Evolutionary conservation across 2,329 filamentous ascomycete species (phyloP).

Genomic region (Mollisiaceae sp.): DNA sequence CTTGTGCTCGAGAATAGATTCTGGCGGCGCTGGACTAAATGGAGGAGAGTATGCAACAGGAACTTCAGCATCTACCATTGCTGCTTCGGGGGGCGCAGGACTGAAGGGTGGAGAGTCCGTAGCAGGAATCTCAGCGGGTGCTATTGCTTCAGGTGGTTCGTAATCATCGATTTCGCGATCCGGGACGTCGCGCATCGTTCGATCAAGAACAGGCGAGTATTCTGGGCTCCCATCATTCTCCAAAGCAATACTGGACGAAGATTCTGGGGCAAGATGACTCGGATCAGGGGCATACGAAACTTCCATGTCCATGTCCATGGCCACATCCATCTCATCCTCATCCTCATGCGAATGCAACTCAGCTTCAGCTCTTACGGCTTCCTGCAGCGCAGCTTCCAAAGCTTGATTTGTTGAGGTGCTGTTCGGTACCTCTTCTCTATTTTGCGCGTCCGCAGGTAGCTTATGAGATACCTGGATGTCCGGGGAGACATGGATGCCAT

Average conservation of each 20-base stretch:
- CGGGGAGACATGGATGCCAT: not conserved
- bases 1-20: not conserved
- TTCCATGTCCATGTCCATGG: conserved; percentile 27
- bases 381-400: conserved; percentile 39
- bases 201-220: conserved; percentile 36
- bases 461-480: not conserved
- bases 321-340: conserved; percentile 33
- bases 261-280: conserved; percentile 22
- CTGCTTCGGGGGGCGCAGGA: conserved; percentile 46
- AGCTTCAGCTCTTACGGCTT: conserved; percentile 38
- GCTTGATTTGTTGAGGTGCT: conserved; percentile 29
- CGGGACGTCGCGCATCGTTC: conserved; percentile 21
- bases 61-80: conserved; percentile 35
- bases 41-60: conserved; percentile 44
- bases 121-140: conserved; percentile 31
- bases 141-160: conserved; percentile 56
- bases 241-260: conserved; percentile 18
- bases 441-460: not conserved
- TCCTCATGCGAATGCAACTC: conserved; percentile 29
- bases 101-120: conserved; percentile 49
- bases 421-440: not conserved
- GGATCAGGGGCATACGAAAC: conserved; percentile 34
- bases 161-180: conserved; percentile 55
- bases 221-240: conserved; percentile 31
- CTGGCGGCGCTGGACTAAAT: conserved; percentile 49